These are phyloP conservation scores for Pythium monospermum DNA, from an alignment of 352 stramenopile species.

Conservation along the genomic window DNA sequence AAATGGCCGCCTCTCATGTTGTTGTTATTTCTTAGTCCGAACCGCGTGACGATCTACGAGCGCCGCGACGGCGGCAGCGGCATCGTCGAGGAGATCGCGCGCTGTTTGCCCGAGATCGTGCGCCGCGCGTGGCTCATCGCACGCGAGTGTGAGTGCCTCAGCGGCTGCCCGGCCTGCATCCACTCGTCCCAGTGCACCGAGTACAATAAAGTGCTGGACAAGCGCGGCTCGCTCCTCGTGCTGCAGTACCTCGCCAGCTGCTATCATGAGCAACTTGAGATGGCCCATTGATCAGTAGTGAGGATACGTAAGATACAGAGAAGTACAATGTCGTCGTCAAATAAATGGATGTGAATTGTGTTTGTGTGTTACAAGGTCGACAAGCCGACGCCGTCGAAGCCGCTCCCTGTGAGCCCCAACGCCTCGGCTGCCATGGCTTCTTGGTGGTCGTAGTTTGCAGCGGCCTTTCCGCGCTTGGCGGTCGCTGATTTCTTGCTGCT, in stretches of 20 bases:
- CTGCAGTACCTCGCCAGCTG: conserved; percentile 39
- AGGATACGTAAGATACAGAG: too few species aligned
- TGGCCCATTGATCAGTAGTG: too few species aligned
- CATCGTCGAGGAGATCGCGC: conserved; percentile 71
- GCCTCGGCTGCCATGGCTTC: conserved; percentile 48
- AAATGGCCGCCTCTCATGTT: too few species aligned
- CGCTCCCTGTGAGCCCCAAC: conserved; percentile 43
- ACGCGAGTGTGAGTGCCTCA: conserved; percentile 61
- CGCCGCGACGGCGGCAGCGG: conserved; percentile 84
- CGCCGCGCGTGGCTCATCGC: conserved; percentile 62
- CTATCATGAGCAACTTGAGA: not conserved
- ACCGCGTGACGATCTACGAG: conserved; percentile 88
- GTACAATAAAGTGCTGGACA: conserved; percentile 89
- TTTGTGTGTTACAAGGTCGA: conserved; percentile 46
- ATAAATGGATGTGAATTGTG: too few species aligned
- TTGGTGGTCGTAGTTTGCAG: conserved; percentile 29
- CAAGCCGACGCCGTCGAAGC: conserved; percentile 64
- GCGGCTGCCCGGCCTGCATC: conserved; percentile 87
- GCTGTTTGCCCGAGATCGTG: conserved; percentile 49
- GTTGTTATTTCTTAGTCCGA: conserved; percentile 35
- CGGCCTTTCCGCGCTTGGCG: conserved; percentile 9
- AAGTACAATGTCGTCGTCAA: too few species aligned
- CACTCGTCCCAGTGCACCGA: conserved; percentile 81
- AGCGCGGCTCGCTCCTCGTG: conserved; percentile 66
- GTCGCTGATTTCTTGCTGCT: conserved; percentile 33